Conservation (phyloP, 257 asterid genomes). For the Cruciata laevipes region DNA sequence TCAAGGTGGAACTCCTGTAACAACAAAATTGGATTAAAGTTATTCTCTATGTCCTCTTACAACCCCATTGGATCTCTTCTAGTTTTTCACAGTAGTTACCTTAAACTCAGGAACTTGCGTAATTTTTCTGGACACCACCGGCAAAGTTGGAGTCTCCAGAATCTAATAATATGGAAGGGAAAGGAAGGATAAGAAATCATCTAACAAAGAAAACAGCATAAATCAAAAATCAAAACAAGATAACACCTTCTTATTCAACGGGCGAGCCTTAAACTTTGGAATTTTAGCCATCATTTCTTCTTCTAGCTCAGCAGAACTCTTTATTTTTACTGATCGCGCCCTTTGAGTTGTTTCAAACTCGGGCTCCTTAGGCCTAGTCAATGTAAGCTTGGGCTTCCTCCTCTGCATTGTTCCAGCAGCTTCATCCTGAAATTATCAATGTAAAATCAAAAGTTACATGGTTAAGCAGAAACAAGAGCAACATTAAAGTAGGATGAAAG, state of each 20-base stretch:
- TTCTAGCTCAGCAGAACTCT: slow-evolving; percentile 83
- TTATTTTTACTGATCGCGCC: slow-evolving; percentile 52
- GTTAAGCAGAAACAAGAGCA: not conserved
- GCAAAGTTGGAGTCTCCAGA: slow-evolving; percentile 54
- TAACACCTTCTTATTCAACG: slow-evolving; percentile 72
- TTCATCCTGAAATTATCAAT: slow-evolving; percentile 17
- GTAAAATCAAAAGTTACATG: not conserved
- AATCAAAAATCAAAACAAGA: not conserved
- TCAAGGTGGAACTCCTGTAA: slow-evolving; percentile 83
- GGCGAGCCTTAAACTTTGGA: slow-evolving; percentile 90
- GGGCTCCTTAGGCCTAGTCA: slow-evolving; percentile 90
- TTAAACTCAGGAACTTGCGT: slow-evolving; percentile 75
- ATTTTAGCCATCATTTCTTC: slow-evolving; percentile 92
- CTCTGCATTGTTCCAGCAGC: slow-evolving; percentile 21
- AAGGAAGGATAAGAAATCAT: not conserved
- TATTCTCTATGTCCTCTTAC: not conserved
- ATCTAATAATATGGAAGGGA: slow-evolving; percentile 37
- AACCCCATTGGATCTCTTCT: not conserved
- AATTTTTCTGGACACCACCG: slow-evolving; percentile 59
- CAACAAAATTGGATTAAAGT: slow-evolving; percentile 7
- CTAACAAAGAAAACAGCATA: not conserved
- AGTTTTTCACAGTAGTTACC: slow-evolving; percentile 32
- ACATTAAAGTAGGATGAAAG: not conserved
- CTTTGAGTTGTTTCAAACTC: slow-evolving; percentile 88
- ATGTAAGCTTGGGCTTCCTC: slow-evolving; percentile 58